These are phyloP conservation scores for Scutellaria baicalensis DNA, from an alignment of 257 asterid species.

Conservation along the genomic window DNA sequence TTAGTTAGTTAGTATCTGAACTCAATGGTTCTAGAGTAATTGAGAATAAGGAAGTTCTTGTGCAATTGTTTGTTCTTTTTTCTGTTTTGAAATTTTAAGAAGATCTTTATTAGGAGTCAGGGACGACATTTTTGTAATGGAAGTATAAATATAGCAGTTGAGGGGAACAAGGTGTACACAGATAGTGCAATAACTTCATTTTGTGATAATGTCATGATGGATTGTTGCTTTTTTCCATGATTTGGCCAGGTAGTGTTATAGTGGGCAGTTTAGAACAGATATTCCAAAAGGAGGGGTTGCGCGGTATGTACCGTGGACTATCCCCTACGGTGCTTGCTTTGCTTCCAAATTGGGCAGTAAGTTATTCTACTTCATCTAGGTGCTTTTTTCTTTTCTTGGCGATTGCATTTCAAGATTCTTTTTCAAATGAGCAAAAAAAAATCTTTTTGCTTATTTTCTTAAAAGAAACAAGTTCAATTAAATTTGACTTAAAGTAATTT, in stretches of 20 bases:
- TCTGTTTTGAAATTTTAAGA: not conserved
- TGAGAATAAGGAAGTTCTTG: not conserved
- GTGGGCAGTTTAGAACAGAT: constrained; percentile 74
- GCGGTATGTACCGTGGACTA: constrained; percentile 92
- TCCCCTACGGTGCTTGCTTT: constrained; percentile 81
- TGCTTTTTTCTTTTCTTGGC: not conserved
- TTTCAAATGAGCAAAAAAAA: not conserved
- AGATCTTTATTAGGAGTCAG: not conserved
- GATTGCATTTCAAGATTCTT: not conserved
- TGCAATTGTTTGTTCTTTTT: not conserved
- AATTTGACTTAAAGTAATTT: constrained; percentile 14
- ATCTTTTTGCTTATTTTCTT: not conserved
- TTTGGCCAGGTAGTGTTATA: constrained; percentile 69
- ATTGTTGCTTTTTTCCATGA: constrained; percentile 16
- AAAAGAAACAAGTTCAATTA: not conserved
- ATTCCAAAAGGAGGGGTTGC: constrained; percentile 76
- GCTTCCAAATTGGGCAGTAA: constrained; percentile 93
- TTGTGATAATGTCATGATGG: not conserved
- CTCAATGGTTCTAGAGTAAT: not conserved
- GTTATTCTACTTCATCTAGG: constrained; percentile 14
- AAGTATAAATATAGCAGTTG: not conserved
- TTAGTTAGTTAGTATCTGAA: not conserved
- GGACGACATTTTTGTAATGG: not conserved
- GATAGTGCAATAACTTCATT: not conserved
- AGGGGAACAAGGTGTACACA: not conserved